Evolutionary conservation across 257 asterid species (phyloP), one percentile per base, ranked within the genome.

Genomic region (Lycium ferocissimum): DNA sequence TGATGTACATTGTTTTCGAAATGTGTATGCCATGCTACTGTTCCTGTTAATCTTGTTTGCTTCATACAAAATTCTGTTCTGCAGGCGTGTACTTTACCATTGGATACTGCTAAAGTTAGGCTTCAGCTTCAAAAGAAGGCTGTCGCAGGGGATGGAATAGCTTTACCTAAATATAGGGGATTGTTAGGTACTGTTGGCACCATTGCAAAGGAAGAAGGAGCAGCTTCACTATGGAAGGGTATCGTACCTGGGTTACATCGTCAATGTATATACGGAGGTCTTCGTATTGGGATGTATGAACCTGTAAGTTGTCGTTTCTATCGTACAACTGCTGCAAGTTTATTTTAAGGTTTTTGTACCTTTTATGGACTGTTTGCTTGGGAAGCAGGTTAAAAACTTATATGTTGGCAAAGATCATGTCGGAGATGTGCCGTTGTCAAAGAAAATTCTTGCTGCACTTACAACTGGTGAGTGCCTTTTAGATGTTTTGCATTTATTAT

Each of bases 91-190:
- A 97, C 98, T 13, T 86, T 95, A 63, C 98, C 98, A 2, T 94
- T 97, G 90, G 99, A 95, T 87, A 95, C 99, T 12, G 99, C 99
- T 71, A 97, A 97, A 87, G 99, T 97, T 80, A 89, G 99, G 89
- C 97, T 97, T 83, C 99, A 97, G 91, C 90, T 97, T 82, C 98
- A 97, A 90, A 97, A 97, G 91, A 94, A 91, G 87, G 94, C 93
- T 4, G 86, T 91, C 18, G 97, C 89, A 51, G 98, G 98, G 70
- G 97, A 95, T 54, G 95, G 85, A 18, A 35, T 87, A 78, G 71
- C 91, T 89, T 89, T 92, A 85, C 98, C 98, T 3, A 97, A 95
- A 83, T 97, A 97, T 84, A 92, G 89, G 90, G 99, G 99, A 59
- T 86, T 97, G 89, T 85, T 97, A 80, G 99, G 99, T 73, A 97